Evolutionary conservation across 805 yeast genomes (phyloP), one percentile per base, ranked within the genome.

Genomic region (Teunomyces panamensis): DNA sequence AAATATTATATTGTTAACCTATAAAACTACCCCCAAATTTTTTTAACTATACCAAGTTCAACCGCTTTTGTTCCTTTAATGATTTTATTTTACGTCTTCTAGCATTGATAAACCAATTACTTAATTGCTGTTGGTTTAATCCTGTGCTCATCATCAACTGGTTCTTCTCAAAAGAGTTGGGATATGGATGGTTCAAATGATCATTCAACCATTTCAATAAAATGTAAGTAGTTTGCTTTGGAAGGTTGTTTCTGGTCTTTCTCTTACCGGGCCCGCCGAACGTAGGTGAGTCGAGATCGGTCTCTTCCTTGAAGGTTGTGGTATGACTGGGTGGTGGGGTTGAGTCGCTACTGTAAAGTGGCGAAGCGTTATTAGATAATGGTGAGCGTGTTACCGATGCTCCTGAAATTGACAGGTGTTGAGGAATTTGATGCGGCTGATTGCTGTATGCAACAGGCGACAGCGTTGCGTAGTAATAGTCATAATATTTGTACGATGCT

Each of bases 61-160:
- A 48, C 16, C 53, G 33, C 49, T 54, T 57, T 47, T 66, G 68
- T 51, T 77, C 78, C 55, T 77, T 73, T 51, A 80, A 65, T 39
- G 64, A 57, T 59, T 76, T 79, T 44, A 88, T 78, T 59, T 86
- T 82, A 55, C 96, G 73, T 58, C 96, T 75, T 56, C 96, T 78
- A 14, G 92, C 95, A 62, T 88, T 88, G 59, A 88, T 89, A 58
- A 88, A 88, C 96, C 96, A 88, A 61, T 88, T 89, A 54, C 87
- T 78, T 51, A 88, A 75, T 65, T 88, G 96, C 51, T 86, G 89
- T 64, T 85, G 82, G 52, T 88, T 85, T 60, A 88, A 74, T 0
- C 94, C 92, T 0, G 96, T 88, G 60, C 78, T 75, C 55, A 75
- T 72, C 75, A 86, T 78, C 47, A 88, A 72, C 57, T 80, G 81